A percentile compares a stretch with the other conserved stretches of the same genome.
Conservation (phyloP, 495 filamentous ascomycete genomes). For the Neurospora africana region DNA sequence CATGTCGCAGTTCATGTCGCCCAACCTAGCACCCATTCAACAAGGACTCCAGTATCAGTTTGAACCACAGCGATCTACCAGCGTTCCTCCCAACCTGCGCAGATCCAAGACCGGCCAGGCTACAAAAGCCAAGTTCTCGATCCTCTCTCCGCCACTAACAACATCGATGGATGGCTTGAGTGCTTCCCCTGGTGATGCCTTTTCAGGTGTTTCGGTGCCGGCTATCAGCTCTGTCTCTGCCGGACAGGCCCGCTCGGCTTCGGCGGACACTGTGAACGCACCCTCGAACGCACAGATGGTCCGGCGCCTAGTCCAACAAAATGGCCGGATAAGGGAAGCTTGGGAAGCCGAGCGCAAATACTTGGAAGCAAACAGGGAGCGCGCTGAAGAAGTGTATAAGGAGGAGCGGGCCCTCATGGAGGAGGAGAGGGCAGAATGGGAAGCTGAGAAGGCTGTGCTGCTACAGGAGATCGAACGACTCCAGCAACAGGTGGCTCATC, state of each 20-base stretch:
- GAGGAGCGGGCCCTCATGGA: conserved; percentile 37
- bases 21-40: conserved; percentile 6
- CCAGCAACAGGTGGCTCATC: conserved; percentile 19
- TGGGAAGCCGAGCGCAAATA: conserved; percentile 37
- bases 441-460: conserved; percentile 21
- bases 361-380: conserved; percentile 32
- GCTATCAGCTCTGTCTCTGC: conserved; percentile 11
- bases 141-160: not conserved
- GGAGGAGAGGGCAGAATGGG: conserved; percentile 31
- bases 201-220: conserved; percentile 1
- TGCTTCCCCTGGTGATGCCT: not conserved
- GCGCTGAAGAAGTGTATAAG: conserved; percentile 35
- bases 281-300: conserved; percentile 21
- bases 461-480: conserved; percentile 20
- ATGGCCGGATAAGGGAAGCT: conserved; percentile 26
- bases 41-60: conserved; percentile 4
- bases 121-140: not conserved
- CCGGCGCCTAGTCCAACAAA: conserved; percentile 32
- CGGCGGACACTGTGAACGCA: conserved; percentile 13
- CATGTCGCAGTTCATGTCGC: conserved; percentile 1
- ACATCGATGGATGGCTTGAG: not conserved
- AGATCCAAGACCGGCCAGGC: not conserved
- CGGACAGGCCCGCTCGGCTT: conserved; percentile 12
- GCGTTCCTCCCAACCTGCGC: conserved; percentile 12
- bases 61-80: conserved; percentile 12